Percentiles rank a stretch among this genome's conserved stretches.
These are phyloP conservation scores for Cucumis melo DNA, from an alignment of 306 rosid species.

Conservation along the genomic window DNA sequence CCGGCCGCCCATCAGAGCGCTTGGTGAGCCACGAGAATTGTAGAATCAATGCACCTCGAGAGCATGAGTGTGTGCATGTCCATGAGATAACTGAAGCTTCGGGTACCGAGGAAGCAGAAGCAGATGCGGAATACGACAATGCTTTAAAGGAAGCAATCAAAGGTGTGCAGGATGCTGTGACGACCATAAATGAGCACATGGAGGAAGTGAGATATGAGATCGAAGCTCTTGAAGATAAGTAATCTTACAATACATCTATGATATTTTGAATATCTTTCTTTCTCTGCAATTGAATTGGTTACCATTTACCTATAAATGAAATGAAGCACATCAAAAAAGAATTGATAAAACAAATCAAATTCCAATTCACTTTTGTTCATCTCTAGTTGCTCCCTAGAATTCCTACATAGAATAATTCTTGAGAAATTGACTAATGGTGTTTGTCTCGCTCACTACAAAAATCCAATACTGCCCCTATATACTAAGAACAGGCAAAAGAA, in stretches of 20 bases:
- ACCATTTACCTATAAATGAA: too few relatives aligned
- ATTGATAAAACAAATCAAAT: too few relatives aligned
- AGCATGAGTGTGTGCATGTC: conserved; percentile 66
- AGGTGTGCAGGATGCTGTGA: conserved; percentile 81
- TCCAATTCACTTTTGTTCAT: too few relatives aligned
- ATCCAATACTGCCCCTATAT: too few relatives aligned
- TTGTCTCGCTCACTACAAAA: too few relatives aligned
- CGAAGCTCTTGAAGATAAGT: conserved; percentile 63
- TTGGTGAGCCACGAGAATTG: conserved; percentile 74
- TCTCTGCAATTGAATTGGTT: neutral
- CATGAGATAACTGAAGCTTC: conserved; percentile 75
- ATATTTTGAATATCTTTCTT: neutral
- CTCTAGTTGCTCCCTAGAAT: too few relatives aligned
- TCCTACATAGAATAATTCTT: too few relatives aligned
- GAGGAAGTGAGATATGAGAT: conserved; percentile 95
- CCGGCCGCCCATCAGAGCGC: conserved; percentile 73
- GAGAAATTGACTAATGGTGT: too few relatives aligned
- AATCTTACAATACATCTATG: neutral
- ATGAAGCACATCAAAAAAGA: too few relatives aligned
- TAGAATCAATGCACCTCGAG: conserved; percentile 42
- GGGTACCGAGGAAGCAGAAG: conserved; percentile 92
- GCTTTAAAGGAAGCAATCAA: conserved; percentile 80
- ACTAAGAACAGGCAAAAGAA: too few relatives aligned
- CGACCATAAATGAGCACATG: conserved; percentile 64
- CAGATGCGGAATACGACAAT: conserved; percentile 68